Evolutionary conservation across 345 rosid genomes (phyloP).

Genomic region (Chamaenerion angustifolium): DNA sequence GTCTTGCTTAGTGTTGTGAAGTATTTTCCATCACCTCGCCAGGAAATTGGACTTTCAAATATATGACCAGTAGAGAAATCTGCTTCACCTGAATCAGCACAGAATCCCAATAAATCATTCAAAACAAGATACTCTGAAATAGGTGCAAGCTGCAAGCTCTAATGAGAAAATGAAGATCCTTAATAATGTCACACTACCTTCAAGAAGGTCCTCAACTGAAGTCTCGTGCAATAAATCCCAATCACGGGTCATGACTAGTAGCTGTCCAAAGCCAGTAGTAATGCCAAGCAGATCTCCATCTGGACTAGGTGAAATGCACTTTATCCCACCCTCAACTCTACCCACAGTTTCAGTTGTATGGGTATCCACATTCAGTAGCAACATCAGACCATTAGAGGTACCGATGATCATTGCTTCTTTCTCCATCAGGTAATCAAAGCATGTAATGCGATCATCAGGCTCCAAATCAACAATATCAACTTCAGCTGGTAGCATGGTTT

Average conservation of each 20-base stretch:
- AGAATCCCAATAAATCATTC: background rate
- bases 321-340: constrained; percentile 71
- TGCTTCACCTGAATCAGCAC: constrained; percentile 9
- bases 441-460: constrained; percentile 43
- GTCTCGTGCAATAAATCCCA: constrained; percentile 88
- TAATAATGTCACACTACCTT: constrained; percentile 66
- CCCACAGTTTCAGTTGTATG: constrained; percentile 65
- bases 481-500: constrained; percentile 26
- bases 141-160: too few relatives aligned
- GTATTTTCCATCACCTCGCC: constrained; percentile 96
- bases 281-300: constrained; percentile 74
- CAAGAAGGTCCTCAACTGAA: constrained; percentile 40
- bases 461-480: constrained; percentile 46
- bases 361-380: constrained; percentile 47
- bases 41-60: constrained; percentile 43
- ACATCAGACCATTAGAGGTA: constrained; percentile 50
- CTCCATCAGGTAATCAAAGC: constrained; percentile 84
- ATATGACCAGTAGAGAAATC: constrained; percentile 15
- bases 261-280: constrained; percentile 58
- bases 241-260: constrained; percentile 87
- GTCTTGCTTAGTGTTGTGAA: constrained; percentile 46
- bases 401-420: constrained; percentile 92
- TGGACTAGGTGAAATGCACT: constrained; percentile 72
- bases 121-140: too few relatives aligned
- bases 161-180: constrained; percentile 35